Conservation (phyloP, 805 yeast genomes). For the Ogataea dorogensis region DNA sequence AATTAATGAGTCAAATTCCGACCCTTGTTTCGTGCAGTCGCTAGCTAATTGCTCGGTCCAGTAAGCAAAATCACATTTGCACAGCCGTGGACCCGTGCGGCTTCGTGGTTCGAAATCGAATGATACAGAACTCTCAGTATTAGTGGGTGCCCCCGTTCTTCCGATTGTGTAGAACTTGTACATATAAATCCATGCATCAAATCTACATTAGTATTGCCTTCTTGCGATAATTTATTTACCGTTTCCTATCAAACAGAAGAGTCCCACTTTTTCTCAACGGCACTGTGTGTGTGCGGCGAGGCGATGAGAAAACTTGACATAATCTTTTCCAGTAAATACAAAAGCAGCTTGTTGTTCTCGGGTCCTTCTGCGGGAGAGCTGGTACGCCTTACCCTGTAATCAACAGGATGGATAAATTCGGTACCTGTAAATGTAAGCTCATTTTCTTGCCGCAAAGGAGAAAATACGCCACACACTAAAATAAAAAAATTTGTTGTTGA, state of each 20-base stretch:
- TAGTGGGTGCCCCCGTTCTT: too few species aligned
- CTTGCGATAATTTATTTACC: too few species aligned
- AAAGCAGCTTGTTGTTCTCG: too few species aligned
- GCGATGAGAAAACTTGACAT: slow-evolving; percentile 3
- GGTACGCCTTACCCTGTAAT: too few species aligned
- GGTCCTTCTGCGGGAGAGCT: too few species aligned
- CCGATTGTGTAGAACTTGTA: too few species aligned
- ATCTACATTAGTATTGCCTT: not conserved
- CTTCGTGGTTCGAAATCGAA: slow-evolving; percentile 1
- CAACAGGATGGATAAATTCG: not conserved
- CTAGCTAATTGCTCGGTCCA: slow-evolving; percentile 13
- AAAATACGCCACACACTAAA: slow-evolving; percentile 9
- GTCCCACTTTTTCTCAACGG: slow-evolving; percentile 1
- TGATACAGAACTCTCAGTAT: too few species aligned
- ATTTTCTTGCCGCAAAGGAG: not conserved
- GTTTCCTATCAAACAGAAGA: not conserved
- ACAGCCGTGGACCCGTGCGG: too few species aligned
- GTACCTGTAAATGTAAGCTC: not conserved
- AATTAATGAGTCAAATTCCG: slow-evolving; percentile 9
- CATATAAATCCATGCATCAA: not conserved
- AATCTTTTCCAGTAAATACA: not conserved
- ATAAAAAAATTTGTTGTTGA: slow-evolving; percentile 8
- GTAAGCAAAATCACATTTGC: too few species aligned
- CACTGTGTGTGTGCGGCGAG: slow-evolving; percentile 14
- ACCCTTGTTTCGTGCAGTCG: slow-evolving; percentile 17